Evolutionary conservation across 495 filamentous ascomycete species (phyloP).

Genomic region (Aspergillus taichungensis): DNA sequence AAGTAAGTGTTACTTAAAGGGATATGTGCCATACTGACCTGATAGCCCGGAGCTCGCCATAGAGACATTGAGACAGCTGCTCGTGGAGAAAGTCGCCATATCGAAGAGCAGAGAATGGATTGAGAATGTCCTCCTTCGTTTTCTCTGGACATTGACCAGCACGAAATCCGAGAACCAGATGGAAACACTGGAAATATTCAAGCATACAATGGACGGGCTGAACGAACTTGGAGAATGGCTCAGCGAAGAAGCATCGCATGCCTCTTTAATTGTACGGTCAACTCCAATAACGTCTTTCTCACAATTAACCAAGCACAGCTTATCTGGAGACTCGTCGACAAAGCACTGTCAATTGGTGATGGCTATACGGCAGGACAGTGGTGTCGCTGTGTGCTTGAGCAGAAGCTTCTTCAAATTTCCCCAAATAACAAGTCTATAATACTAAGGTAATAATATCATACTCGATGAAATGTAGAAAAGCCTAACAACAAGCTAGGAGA

Average conservation of each 20-base stretch:
- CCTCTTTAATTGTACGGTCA: conserved; percentile 54
- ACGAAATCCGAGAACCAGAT: conserved; percentile 9
- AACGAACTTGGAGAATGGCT: conserved; percentile 27
- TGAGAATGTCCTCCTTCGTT: conserved; percentile 53
- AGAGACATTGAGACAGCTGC: conserved; percentile 51
- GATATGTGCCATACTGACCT: background rate
- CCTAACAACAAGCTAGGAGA: conserved; percentile 45
- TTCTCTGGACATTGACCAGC: conserved; percentile 49
- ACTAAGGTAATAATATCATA: conserved; percentile 41
- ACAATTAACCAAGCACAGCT: conserved; percentile 39
- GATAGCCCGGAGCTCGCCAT: conserved; percentile 35
- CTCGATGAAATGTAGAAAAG: conserved; percentile 8
- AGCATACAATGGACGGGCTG: conserved; percentile 31
- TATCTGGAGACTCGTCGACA: conserved; percentile 68
- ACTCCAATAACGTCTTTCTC: background rate
- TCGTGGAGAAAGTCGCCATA: conserved; percentile 34
- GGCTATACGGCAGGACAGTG: conserved; percentile 53
- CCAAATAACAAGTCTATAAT: conserved; percentile 57
- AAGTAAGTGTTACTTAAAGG: background rate
- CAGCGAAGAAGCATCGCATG: conserved; percentile 52
- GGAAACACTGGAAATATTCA: conserved; percentile 20
- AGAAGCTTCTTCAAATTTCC: conserved; percentile 54
- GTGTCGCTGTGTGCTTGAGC: conserved; percentile 58
- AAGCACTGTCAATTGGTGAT: conserved; percentile 41
- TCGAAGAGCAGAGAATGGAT: conserved; percentile 45